Base-by-base conservation (phyloP, 2,329 filamentous ascomycete species). In the Cercospora berteroae region DNA sequence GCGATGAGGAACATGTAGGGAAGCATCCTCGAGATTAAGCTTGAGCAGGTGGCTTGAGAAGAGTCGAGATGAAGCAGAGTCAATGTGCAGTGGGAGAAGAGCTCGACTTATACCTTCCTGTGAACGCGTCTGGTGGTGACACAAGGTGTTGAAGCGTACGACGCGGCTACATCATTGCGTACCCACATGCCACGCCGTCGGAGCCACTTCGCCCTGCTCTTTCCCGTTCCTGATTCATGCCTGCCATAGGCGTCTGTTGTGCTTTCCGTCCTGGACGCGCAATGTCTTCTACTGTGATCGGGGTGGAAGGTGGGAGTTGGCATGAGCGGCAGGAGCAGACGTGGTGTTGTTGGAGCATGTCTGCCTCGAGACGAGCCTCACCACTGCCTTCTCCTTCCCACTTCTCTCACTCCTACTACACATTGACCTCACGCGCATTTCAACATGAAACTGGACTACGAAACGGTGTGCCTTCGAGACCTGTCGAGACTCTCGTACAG, bases 1-100 rank as follows among this genome's bases (percentile, higher is more conserved):
- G 66, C 23, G 55, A 64, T 42, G 60, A 69, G 10, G 27, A 61
- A 36, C 9, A 13, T 29, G 18, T 60, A 63, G 33, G 67, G 33
- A 31, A 10, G 59, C 69, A 69, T 69, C 3, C 52, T 64, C 12
- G 52, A n/a, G 9, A 6, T 9, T 42, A 18, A 42, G 18, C 29
- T 60, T 60, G 23, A 27, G 39, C 13, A 16, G 9, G 58, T 42
- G 8, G 33, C 36, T 16, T 16, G 29, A 44, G 31, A 60, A 27
- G 33, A 31, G 58, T 27, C 33, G 29, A 60, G 20, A 29, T 25
- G 29, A 33, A 60, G 18, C 12, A 6, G 13, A 23, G 29, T 13
- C n/a, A 56, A 13, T 52, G 39, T 29, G 52, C 18, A 56, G n/a
- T n/a, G n/a, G 25, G 52, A 18, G 9, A 36, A 6, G 16, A 23